Evolutionary conservation across 495 filamentous ascomycete species (phyloP), one percentile per base, ranked within the genome.

Genomic region (Penicillium antarcticum): DNA sequence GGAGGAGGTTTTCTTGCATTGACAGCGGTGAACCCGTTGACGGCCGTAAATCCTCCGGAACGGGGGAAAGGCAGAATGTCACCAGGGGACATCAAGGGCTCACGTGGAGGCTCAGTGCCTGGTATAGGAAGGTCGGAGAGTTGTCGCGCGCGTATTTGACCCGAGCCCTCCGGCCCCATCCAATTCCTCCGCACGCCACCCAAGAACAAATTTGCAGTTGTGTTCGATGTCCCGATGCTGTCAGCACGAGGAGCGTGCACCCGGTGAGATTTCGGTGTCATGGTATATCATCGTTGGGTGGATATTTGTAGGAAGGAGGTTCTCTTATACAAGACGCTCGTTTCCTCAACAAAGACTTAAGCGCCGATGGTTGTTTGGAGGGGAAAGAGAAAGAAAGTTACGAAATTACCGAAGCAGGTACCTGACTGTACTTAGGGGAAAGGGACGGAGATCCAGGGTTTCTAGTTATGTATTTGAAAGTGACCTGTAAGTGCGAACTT

Each of bases 111-210:
- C 2, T 16, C 12, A 13, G 13, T 6, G 17, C 19, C 36, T 38
- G 14, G 13, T 18, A 16, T 18, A 38, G 51, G 32, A 3, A 23
- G 17, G 34, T 31, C 35, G 32, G 42, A 32, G 31, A 26, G 31
- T 42, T 10, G 29, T 33, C 33, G 45, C 11, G 32, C 18, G 16
- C 26, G 31, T 44, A 24, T 17, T 16, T 51, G 46, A 23, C 9
- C n/a, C 23, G 37, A 42, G 23, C 36, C 3, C n/a, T 46, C 18
- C 32, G 36, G 24, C 1, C 26, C 46, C 78, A 91, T 86, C 89
- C 89, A 92, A 61, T 81, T 72, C 57, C 77, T 85, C 62, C 82
- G 82, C 51, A 73, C 72, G 38, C 81, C 77, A 35, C 86, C 84
- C 45, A 89, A 71, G 68, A 89, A 87, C 32, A 78, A 64, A 54